Conservation (phyloP, 2,329 filamentous ascomycete species). For the Aspergillus hortae region DNA sequence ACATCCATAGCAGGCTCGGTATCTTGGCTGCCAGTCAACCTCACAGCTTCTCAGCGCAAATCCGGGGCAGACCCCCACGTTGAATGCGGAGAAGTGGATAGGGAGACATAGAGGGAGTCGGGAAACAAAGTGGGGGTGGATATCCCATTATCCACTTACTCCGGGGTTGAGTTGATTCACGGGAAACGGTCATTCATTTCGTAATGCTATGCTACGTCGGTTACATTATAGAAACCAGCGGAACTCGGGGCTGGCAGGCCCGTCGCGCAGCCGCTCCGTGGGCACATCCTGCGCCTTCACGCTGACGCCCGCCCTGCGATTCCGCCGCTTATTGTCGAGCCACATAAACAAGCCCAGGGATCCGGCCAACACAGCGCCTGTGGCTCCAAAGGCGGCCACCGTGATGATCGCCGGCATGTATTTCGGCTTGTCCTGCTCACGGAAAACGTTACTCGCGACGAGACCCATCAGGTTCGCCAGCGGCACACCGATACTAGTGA, state of each 20-base stretch:
- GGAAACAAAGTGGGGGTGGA: not conserved
- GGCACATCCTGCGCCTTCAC: conserved; percentile 56
- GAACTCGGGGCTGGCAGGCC: conserved; percentile 52
- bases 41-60: not conserved
- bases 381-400: conserved; percentile 50
- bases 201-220: not conserved
- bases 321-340: conserved; percentile 60
- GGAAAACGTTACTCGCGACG: conserved; percentile 66
- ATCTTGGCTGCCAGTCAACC: not conserved
- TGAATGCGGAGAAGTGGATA: conserved; percentile 1
- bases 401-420: conserved; percentile 65
- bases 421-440: conserved; percentile 59
- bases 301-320: conserved; percentile 54
- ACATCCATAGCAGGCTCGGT: not conserved
- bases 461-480: conserved; percentile 74
- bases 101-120: not conserved
- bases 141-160: too few relatives aligned
- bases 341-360: conserved; percentile 62
- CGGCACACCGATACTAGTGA: conserved; percentile 70
- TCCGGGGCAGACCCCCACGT: conserved; percentile 2
- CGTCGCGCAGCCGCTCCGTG: conserved; percentile 54
- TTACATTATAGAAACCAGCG: conserved; percentile 49
- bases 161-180: too few relatives aligned
- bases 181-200: not conserved
- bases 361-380: conserved; percentile 54